These are phyloP conservation scores for Gypsophila paniculata DNA, from an alignment of 179 eudicot species.

Conservation along the genomic window DNA sequence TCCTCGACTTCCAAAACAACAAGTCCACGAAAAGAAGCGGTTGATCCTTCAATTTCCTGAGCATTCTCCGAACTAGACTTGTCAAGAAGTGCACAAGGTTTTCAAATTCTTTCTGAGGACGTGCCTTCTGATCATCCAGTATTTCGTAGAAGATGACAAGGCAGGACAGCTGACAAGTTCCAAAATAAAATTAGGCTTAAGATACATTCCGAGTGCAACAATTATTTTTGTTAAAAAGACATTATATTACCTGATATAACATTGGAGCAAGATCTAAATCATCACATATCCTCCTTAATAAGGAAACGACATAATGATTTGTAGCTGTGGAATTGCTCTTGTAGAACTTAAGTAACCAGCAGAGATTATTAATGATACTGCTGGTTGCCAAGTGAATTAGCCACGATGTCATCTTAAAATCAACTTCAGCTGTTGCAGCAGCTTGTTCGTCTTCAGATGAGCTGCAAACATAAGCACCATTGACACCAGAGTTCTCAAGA, in stretches of 20 bases:
- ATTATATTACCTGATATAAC: constrained; percentile 76
- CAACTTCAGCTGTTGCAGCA: constrained; percentile 63
- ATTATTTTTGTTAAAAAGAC: background rate
- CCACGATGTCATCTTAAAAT: constrained; percentile 69
- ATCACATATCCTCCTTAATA: constrained; percentile 74
- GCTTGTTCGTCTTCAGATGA: constrained; percentile 72
- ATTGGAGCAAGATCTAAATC: constrained; percentile 94
- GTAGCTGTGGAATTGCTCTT: constrained; percentile 72
- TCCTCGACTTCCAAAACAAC: constrained; percentile 79
- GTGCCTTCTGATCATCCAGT: constrained; percentile 75
- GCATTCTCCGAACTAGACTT: constrained; percentile 81
- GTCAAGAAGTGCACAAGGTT: constrained; percentile 67
- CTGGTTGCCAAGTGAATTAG: constrained; percentile 65
- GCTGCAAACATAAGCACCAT: constrained; percentile 48
- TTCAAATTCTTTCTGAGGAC: constrained; percentile 67
- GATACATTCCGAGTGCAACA: constrained; percentile 12
- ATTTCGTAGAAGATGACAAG: constrained; percentile 66
- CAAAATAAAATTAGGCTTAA: constrained; percentile 23
- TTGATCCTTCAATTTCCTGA: constrained; percentile 77
- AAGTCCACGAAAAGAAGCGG: constrained; percentile 94
- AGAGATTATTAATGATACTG: constrained; percentile 52
- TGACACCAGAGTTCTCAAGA: constrained; percentile 26
- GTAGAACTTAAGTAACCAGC: constrained; percentile 90
- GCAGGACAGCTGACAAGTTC: constrained; percentile 64
- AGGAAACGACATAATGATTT: constrained; percentile 70